These are phyloP conservation scores for Penicillium sp. DNA, from an alignment of 2,329 filamentous ascomycete genomes.

Conservation along the genomic window DNA sequence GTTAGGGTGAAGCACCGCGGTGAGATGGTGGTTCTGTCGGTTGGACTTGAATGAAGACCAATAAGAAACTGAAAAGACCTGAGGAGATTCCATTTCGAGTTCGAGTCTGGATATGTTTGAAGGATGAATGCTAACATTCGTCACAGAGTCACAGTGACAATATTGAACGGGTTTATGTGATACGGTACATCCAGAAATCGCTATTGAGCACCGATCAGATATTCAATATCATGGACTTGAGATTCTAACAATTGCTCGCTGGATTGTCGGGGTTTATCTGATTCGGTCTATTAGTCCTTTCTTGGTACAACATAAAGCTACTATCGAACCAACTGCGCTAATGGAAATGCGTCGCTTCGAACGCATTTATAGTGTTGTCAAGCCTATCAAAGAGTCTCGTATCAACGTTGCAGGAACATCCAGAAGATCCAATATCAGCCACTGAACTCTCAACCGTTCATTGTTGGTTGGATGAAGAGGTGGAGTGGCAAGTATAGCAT, in stretches of 20 bases:
- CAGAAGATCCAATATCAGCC: conserved; percentile 5
- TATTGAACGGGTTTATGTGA: background rate
- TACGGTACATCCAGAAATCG: no score
- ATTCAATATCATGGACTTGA: no score
- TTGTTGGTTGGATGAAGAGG: conserved; percentile 20
- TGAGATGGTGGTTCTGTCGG: conserved; percentile 11
- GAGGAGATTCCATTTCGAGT: conserved; percentile 27
- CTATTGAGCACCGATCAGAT: no score
- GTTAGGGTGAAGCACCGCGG: conserved; percentile 28
- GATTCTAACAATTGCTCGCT: no score
- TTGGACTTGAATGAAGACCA: conserved; percentile 36
- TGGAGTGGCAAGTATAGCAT: background rate
- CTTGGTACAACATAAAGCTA: no score
- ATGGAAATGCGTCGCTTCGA: conserved; percentile 6
- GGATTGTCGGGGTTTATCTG: no score
- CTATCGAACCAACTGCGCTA: background rate
- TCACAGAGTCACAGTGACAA: background rate
- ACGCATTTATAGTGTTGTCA: conserved; percentile 7
- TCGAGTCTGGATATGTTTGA: background rate
- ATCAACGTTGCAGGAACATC: conserved; percentile 4
- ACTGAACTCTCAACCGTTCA: conserved; percentile 4
- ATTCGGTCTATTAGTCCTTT: no score
- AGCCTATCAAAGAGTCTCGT: conserved; percentile 25
- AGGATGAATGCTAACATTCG: background rate
- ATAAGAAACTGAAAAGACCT: conserved; percentile 45